Evolutionary conservation across 148 eudicot genomes (phyloP), one percentile per base, ranked within the genome.

Genomic region (Nepenthes mirabilis): DNA sequence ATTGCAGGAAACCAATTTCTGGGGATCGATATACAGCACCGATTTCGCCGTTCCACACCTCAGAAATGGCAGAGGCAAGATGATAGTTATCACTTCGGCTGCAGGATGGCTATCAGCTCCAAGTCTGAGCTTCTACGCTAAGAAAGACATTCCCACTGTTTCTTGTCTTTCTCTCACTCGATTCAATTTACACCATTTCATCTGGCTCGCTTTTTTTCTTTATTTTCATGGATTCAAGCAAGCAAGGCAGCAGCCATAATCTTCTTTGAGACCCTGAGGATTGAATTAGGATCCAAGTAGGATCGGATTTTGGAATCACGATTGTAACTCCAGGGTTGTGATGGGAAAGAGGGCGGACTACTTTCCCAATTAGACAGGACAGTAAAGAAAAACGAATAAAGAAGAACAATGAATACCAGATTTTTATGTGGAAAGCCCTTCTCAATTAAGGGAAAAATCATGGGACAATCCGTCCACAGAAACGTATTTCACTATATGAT

Each of bases 1-100:
- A 45, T 45, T 45, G 56, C 79, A 86, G 89, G 95, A 87, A n/a
- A 74, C 75, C 9, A 87, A 87, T 71, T 83, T 83, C 61, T 87
- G 95, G 95, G 87, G 87, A 2, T 62, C 82, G 23, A 75, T 75
- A 13, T 83, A 81, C 65, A 62, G 72, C 35, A 77, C 85, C 33
- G 69, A 77, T 34, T 76, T 56, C 8, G 87, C 85, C 4, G 62
- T 61, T 45, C 95, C 87, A 37, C 67, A 79, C 43, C 83, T 87
- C 10, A 74, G 70, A 55, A 59, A 56, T 36, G 75, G 76, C 35
- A 55, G 69, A 33, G 95, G 95, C 6, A 75, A 72, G 71, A 76
- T 87, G 2, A 65, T 83, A 13, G 87, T 72, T 12, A 61, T 67
- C 52, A 71, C 78, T 14, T 87, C 90, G 0, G 34, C 74, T 13